A percentile compares a stretch with the other conserved stretches of the same genome.
phyloP scores from a whole-genome alignment of 805 yeast species.

The Brettanomyces nanus region DNA sequence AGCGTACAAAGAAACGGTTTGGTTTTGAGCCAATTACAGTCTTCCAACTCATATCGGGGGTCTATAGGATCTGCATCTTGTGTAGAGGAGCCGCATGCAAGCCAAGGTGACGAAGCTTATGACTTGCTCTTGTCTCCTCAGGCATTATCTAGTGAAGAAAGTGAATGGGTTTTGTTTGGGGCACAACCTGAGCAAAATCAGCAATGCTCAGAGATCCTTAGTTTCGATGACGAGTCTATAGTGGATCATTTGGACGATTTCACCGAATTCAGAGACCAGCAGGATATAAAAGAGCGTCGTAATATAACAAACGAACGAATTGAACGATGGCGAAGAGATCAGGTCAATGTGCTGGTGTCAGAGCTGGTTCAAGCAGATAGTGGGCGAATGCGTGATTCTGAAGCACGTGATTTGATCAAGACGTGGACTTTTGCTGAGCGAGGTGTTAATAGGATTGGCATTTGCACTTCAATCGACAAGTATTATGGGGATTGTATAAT shows the following conservation, averaged over 20 bases:
- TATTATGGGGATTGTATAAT: slow-evolving; percentile 5
- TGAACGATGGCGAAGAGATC: slow-evolving; percentile 4
- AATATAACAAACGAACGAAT: slow-evolving; percentile 3
- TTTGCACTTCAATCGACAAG: slow-evolving; percentile 1
- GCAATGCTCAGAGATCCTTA: too few relatives aligned
- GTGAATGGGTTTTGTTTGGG: too few relatives aligned
- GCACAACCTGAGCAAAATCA: too few relatives aligned
- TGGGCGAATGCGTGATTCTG: neutral
- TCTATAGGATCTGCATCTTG: too few relatives aligned
- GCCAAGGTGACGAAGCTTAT: too few relatives aligned
- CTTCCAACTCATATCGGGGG: too few relatives aligned
- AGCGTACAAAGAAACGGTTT: too few relatives aligned
- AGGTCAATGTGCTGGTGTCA: slow-evolving; percentile 2
- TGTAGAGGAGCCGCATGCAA: too few relatives aligned
- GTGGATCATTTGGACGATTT: slow-evolving; percentile 1
- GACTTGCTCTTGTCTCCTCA: too few relatives aligned
- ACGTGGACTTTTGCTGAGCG: neutral
- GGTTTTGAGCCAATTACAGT: too few relatives aligned
- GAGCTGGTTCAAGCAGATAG: neutral
- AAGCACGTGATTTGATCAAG: neutral
- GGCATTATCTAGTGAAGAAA: too few relatives aligned
- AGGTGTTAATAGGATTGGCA: neutral
- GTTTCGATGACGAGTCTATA: neutral
- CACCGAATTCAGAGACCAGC: neutral
- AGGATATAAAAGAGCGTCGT: neutral